phyloP scores from a whole-genome alignment of 768 basidiomycete species.

The Trametes elegans region DNA sequence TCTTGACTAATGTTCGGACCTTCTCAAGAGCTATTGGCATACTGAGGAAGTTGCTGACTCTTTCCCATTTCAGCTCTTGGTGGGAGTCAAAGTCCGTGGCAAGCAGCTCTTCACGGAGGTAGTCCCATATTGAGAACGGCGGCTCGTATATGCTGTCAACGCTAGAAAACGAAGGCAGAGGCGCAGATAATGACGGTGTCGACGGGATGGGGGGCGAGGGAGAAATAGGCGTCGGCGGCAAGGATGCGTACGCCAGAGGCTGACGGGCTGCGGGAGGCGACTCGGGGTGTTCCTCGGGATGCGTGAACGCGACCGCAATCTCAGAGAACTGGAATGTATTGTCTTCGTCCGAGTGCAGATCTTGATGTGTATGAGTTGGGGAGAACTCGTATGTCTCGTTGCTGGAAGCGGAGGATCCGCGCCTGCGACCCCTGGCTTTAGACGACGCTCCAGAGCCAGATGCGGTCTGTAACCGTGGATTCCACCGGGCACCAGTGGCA shows the following conservation, averaged over 20 bases:
- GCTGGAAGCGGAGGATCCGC: constrained; percentile 22
- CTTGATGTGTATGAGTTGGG: constrained; percentile 14
- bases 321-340: constrained; percentile 14
- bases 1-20: constrained; percentile 37
- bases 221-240: constrained; percentile 70
- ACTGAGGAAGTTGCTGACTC: constrained; percentile 92
- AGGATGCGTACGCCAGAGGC: constrained; percentile 64
- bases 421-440: constrained; percentile 7
- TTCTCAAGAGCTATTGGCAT: constrained; percentile 94
- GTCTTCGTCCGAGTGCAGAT: constrained; percentile 18
- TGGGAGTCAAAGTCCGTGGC: constrained; percentile 95
- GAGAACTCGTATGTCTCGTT: constrained; percentile 17
- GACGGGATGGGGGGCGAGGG: constrained; percentile 38
- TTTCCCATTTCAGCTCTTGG: constrained; percentile 92
- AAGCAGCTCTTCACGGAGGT: constrained; percentile 81
- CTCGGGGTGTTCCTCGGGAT: constrained; percentile 5
- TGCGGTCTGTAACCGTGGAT: constrained; percentile 1
- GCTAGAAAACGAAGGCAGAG: constrained; percentile 21
- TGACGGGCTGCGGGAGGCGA: constrained; percentile 2
- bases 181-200: constrained; percentile 18
- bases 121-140: constrained; percentile 90
- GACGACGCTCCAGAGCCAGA: constrained; percentile 11
- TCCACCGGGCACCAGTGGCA: constrained; percentile 23
- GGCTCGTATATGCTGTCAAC: constrained; percentile 29
- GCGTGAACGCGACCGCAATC: constrained; percentile 7